Evolutionary conservation across 169 alveolate species (phyloP).

Genomic region (Cryptosporidium ryanae): DNA sequence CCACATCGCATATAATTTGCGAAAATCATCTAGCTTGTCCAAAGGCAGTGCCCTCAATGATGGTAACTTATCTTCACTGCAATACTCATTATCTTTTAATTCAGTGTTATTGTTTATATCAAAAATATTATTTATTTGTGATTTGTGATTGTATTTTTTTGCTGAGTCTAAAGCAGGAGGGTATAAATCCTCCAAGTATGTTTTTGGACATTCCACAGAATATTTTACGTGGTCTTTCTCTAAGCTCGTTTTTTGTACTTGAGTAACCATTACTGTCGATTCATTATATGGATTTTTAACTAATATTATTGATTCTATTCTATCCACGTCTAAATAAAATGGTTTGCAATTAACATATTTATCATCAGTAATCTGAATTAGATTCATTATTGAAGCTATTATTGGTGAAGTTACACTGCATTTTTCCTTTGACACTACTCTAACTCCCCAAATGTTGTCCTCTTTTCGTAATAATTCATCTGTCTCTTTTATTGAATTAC

Average conservation of each 20-base stretch:
- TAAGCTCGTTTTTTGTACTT: conserved; percentile 12
- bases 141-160: conserved; percentile 33
- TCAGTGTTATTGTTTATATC: conserved; percentile 8
- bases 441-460: conserved; percentile 50
- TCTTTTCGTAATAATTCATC: conserved; percentile 35
- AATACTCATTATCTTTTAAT: neutral
- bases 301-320: conserved; percentile 60
- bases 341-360: conserved; percentile 70
- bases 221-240: conserved; percentile 68
- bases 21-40: conserved; percentile 52
- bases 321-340: conserved; percentile 65
- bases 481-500: conserved; percentile 41
- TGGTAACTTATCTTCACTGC: conserved; percentile 4
- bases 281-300: conserved; percentile 64
- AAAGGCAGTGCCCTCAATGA: conserved; percentile 41
- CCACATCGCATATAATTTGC: conserved; percentile 75
- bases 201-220: conserved; percentile 61
- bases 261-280: conserved; percentile 42
- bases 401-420: conserved; percentile 49
- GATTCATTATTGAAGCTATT: conserved; percentile 48
- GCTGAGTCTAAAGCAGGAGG: conserved; percentile 72
- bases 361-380: conserved; percentile 55
- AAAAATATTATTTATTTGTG: conserved; percentile 4
- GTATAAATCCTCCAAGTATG: conserved; percentile 56
- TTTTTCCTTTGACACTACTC: conserved; percentile 22